Conservation (phyloP, 768 basidiomycete species). For the Hypholoma fasciculare region DNA sequence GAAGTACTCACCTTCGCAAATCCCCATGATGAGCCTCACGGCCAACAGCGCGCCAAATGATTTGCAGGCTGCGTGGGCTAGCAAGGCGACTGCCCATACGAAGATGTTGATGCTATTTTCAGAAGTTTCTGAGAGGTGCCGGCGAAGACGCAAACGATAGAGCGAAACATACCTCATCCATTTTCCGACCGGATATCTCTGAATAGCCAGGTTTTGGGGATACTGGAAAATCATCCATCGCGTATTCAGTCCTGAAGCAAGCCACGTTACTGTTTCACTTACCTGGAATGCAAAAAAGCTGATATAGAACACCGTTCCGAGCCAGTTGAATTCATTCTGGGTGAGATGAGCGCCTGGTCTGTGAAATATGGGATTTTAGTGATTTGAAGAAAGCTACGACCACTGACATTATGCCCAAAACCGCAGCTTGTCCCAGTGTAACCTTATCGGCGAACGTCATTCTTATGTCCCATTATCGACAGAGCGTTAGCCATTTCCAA, state of each 20-base stretch:
- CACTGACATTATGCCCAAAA: constrained; percentile 66
- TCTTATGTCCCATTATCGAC: constrained; percentile 28
- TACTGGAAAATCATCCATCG: constrained; percentile 39
- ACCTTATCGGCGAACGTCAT: constrained; percentile 82
- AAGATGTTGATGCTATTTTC: constrained; percentile 66
- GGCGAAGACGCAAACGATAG: not conserved
- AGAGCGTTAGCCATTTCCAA: too few species aligned
- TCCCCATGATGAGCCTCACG: constrained; percentile 71
- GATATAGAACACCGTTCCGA: constrained; percentile 76
- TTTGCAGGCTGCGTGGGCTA: constrained; percentile 63
- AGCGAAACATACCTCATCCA: constrained; percentile 67
- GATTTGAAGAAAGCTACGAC: not conserved
- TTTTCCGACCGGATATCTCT: constrained; percentile 74
- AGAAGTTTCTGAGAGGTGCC: not conserved
- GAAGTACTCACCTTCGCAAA: constrained; percentile 52
- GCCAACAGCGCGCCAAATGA: constrained; percentile 72
- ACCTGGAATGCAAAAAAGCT: constrained; percentile 62
- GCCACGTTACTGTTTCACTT: not conserved
- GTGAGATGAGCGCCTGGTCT: constrained; percentile 57
- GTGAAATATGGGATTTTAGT: not conserved
- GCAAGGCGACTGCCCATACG: constrained; percentile 66
- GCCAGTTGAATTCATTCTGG: constrained; percentile 75
- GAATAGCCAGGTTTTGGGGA: constrained; percentile 77
- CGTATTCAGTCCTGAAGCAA: too few species aligned
- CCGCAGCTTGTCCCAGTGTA: constrained; percentile 69